These are phyloP conservation scores for Cyberlindnera xishuangbannaensis DNA, from an alignment of 805 yeast species.

Conservation along the genomic window DNA sequence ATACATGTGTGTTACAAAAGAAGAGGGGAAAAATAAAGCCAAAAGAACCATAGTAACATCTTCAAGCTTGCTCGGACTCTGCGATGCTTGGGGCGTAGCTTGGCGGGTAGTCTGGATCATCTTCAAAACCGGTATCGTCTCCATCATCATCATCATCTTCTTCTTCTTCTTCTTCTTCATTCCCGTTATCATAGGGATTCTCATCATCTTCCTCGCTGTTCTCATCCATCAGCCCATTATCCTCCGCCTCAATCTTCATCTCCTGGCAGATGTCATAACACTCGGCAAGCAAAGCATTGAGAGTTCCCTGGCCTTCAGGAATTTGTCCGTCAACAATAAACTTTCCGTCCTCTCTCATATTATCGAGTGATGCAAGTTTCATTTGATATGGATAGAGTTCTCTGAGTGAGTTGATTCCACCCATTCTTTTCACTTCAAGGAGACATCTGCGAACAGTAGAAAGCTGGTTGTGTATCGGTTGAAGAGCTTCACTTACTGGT, in stretches of 20 bases:
- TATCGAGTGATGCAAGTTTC: slow-evolving; percentile 87
- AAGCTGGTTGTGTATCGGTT: slow-evolving; percentile 89
- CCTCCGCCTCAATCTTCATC: slow-evolving; percentile 73
- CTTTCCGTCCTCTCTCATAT: slow-evolving; percentile 84
- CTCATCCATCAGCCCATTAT: slow-evolving; percentile 25
- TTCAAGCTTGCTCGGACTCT: too few relatives aligned
- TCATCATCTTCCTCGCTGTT: slow-evolving; percentile 23
- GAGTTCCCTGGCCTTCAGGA: slow-evolving; percentile 98
- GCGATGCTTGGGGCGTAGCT: slow-evolving; percentile 23
- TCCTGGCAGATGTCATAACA: slow-evolving; percentile 94
- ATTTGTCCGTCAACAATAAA: slow-evolving; percentile 82
- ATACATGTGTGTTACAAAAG: too few relatives aligned
- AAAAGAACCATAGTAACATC: too few relatives aligned
- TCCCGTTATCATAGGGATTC: slow-evolving; percentile 31
- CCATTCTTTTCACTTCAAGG: slow-evolving; percentile 84
- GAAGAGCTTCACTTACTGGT: slow-evolving; percentile 91
- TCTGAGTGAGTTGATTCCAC: slow-evolving; percentile 81
- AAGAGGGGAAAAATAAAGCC: too few relatives aligned
- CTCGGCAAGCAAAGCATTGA: slow-evolving; percentile 84
- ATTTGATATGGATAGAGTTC: slow-evolving; percentile 95
- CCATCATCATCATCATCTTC: slow-evolving; percentile 26
- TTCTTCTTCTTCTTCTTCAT: slow-evolving; percentile 24
- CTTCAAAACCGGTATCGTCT: slow-evolving; percentile 23
- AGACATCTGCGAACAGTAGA: slow-evolving; percentile 88
- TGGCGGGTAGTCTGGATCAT: slow-evolving; percentile 25